phyloP scores from a whole-genome alignment of 805 yeast species.

The Spathaspora arborariae region DNA sequence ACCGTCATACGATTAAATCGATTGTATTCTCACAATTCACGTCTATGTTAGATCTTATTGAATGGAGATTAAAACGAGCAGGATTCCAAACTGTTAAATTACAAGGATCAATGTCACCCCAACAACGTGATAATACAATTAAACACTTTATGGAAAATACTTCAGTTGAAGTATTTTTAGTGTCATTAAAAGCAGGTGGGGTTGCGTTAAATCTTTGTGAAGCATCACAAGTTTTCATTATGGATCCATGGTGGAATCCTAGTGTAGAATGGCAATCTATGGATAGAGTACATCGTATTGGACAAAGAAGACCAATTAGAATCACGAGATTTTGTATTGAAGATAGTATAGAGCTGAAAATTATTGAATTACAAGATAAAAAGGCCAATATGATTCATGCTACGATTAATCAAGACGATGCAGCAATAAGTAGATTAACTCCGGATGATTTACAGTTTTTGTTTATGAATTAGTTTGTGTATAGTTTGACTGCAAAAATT shows the following conservation, averaged over 20 bases:
- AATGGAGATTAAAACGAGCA: slow-evolving; percentile 92
- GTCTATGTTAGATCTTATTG: slow-evolving; percentile 91
- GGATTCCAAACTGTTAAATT: slow-evolving; percentile 93
- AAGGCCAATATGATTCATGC: slow-evolving; percentile 98
- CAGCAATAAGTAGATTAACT: slow-evolving; percentile 82
- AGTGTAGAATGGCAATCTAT: slow-evolving; percentile 98
- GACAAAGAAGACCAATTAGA: slow-evolving; percentile 90
- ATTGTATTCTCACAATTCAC: slow-evolving; percentile 98
- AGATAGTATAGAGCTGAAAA: slow-evolving; percentile 94
- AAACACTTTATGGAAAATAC: slow-evolving; percentile 90
- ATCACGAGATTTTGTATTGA: slow-evolving; percentile 92
- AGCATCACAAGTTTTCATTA: slow-evolving; percentile 90
- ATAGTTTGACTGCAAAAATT: neutral
- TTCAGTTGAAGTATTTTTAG: slow-evolving; percentile 87
- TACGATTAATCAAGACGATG: slow-evolving; percentile 88
- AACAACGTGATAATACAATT: slow-evolving; percentile 89
- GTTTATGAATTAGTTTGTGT: slow-evolving; percentile 61
- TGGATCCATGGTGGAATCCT: slow-evolving; percentile 99
- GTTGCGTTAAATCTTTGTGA: slow-evolving; percentile 95
- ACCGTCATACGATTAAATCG: slow-evolving; percentile 84
- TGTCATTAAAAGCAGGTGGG: slow-evolving; percentile 97
- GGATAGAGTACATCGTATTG: slow-evolving; percentile 96
- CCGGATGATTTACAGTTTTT: slow-evolving; percentile 94
- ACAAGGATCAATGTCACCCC: slow-evolving; percentile 97
- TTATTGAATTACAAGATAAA: slow-evolving; percentile 92